Evolutionary conservation across 371 early-diverging fungal genomes (phyloP), one percentile per base, ranked within the genome.

Genomic region (Lichtheimia ornata): DNA sequence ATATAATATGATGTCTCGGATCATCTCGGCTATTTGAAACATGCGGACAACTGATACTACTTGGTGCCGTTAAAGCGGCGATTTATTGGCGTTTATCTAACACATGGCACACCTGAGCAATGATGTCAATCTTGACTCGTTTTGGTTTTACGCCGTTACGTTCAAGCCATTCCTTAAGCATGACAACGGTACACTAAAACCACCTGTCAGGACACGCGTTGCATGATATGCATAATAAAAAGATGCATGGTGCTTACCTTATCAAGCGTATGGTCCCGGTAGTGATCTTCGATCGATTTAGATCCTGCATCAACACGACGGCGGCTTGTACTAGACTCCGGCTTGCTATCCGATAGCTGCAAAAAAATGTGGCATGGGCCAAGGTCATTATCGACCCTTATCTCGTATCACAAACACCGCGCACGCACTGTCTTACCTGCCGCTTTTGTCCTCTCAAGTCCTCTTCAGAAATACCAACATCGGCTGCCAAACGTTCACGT

Each of bases 81-180:
- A 28, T 17, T 27, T 51, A 54, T 9, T 17, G 51, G 17, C 51
- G 20, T 50, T 62, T 47, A 50, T 49, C 51, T 11, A 62, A 57
- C 28, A 62, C 43, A 7, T 57, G 40, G 59, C 59, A 53, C 5
- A 87, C 74, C 45, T 80, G 81, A 30, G 53, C 61, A 17, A 85
- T 64, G 35, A 85, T 47, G 43, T 82, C 85, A 0, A 73, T 81
- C 68, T 89, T 89, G 66, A 65, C 74, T 5, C 53, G 64, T 7
- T 62, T 52, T 2, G 81, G 67, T 30, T 71, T 69, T 11, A 71
- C 40, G 11, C 78, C 79, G 11, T 71, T 68, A 41, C 58, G 61
- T 28, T 57, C 58, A 40, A 88, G 64, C 63, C 82, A 90, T 17
- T 62, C 79, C 56, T 75, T 86, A 50, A 90, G 60, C 27, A 69